phyloP scores from a whole-genome alignment of 495 filamentous ascomycete genomes.

The Antarctomyces pellizariae region DNA sequence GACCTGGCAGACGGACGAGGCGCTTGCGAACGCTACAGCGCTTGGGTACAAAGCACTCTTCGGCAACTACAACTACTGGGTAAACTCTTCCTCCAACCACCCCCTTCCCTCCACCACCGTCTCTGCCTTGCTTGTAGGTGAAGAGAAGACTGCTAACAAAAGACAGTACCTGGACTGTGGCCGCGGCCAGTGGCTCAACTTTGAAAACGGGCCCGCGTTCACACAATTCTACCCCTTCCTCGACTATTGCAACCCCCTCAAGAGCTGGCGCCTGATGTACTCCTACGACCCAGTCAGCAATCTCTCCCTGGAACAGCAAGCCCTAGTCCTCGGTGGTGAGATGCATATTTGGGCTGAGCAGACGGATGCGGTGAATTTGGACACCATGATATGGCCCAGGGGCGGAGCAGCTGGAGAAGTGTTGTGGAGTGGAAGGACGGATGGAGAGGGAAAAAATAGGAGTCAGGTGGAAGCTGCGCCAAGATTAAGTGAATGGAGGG shows the following conservation, averaged over 20 bases:
- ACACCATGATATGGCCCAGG: conserved; percentile 55
- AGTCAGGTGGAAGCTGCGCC: conserved; percentile 39
- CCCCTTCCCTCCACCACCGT: neutral
- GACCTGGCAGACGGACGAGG: conserved; percentile 37
- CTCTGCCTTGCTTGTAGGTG: conserved; percentile 6
- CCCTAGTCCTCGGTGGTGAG: conserved; percentile 55
- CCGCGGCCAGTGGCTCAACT: conserved; percentile 52
- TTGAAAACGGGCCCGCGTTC: conserved; percentile 21
- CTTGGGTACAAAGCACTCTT: conserved; percentile 43
- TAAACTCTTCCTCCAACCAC: conserved; percentile 11
- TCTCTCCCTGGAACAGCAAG: conserved; percentile 27
- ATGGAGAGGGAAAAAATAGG: conserved; percentile 34
- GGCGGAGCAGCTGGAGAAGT: conserved; percentile 48
- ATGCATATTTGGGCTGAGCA: conserved; percentile 58
- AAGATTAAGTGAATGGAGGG: conserved; percentile 44
- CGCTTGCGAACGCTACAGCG: conserved; percentile 27
- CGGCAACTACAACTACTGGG: conserved; percentile 58
- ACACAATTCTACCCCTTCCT: conserved; percentile 34
- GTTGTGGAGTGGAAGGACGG: conserved; percentile 44
- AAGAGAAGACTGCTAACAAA: conserved; percentile 10
- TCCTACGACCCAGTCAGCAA: conserved; percentile 43
- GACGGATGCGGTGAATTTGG: conserved; percentile 43
- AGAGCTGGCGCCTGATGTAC: conserved; percentile 63
- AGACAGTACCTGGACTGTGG: conserved; percentile 60
- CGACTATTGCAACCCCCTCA: conserved; percentile 53